phyloP scores from a whole-genome alignment of 2,329 filamentous ascomycete genomes.

The Phyllosticta capitalensis region DNA sequence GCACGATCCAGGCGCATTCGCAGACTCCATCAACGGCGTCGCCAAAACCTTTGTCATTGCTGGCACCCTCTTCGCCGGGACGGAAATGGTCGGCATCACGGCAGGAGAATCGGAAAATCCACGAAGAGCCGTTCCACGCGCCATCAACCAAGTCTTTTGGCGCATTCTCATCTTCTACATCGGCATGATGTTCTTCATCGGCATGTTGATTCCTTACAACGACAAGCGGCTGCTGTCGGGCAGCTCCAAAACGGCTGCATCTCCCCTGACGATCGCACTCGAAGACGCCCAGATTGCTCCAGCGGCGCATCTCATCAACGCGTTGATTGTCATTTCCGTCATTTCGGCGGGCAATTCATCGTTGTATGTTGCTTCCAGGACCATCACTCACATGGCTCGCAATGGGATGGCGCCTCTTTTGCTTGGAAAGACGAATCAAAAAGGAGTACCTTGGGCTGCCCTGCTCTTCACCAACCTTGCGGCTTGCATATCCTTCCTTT shows the following conservation, averaged over 20 bases:
- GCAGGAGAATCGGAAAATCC: constrained; percentile 57
- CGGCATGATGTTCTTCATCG: constrained; percentile 44
- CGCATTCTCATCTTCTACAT: constrained; percentile 37
- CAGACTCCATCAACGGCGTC: constrained; percentile 15
- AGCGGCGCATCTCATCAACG: constrained; percentile 27
- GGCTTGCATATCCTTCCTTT: constrained; percentile 28
- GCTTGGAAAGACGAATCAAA: constrained; percentile 12
- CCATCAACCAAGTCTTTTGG: constrained; percentile 37
- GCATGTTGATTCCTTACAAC: constrained; percentile 46
- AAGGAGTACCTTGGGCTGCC: constrained; percentile 20
- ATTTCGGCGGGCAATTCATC: constrained; percentile 15
- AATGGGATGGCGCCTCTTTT: constrained; percentile 13
- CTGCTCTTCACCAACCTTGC: constrained; percentile 28
- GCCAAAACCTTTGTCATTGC: constrained; percentile 15
- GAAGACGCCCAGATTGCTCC: constrained; percentile 34
- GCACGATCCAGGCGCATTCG: constrained; percentile 18
- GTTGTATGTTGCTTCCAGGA: constrained; percentile 14
- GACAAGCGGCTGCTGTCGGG: constrained; percentile 38
- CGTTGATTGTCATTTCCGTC: constrained; percentile 15
- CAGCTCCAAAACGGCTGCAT: constrained; percentile 43
- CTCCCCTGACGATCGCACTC: constrained; percentile 46
- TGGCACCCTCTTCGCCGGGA: constrained; percentile 14
- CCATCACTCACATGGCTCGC: constrained; percentile 14
- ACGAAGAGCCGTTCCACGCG: constrained; percentile 55
- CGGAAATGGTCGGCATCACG: constrained; percentile 23